Base-by-base conservation (phyloP, 176 grass and related monocot genomes). In the Cenchrus americanus region DNA sequence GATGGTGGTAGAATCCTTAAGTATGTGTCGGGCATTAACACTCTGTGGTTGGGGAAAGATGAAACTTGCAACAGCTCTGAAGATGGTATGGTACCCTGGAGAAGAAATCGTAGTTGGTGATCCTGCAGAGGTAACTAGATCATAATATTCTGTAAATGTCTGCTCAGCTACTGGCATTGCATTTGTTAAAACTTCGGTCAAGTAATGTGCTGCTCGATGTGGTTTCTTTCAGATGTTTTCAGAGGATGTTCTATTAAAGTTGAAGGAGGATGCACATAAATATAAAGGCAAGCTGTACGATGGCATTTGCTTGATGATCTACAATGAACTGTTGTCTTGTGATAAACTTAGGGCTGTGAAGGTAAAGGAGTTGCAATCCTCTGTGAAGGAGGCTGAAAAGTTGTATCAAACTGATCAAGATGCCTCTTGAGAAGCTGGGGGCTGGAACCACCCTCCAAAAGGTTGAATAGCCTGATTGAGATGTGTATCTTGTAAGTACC, bases 221-320 rank as follows among this genome's bases (percentile, higher is more conserved):
- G 14, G 32, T 70, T 81, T 70, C 6, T 59, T 59, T 70, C 79
- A 81, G 79, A 46, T 81, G 50, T 81, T 69, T 69, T 69, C 50
- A 12, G 34, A 32, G 1, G 64, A 81, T 14, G 65, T 57, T n/a
- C 63, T 54, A 18, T 57, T 19, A 14, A 81, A 24, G 79, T 14
- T 69, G 18, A 4, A 12, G 21, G n/a, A 66, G 5, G 79, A 81
- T 14, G 30, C n/a, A 41, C 63, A 10, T 15, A 69, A 55, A 69
- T 68, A 69, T 23, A 22, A 69, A 57, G 30, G 8, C 2, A 11
- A n/a, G 32, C 54, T 69, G 30, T 0, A 26, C 0, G 18, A 43
- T 9, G 19, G 2, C 8, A 21, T 21, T 21, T 14, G 11, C 51
- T 1, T 5, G 63, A 11, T 19, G n/a, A 6, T 42, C 8, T 69